phyloP scores from a whole-genome alignment of 371 early-diverging fungal genomes.

The Mucor sp. region DNA sequence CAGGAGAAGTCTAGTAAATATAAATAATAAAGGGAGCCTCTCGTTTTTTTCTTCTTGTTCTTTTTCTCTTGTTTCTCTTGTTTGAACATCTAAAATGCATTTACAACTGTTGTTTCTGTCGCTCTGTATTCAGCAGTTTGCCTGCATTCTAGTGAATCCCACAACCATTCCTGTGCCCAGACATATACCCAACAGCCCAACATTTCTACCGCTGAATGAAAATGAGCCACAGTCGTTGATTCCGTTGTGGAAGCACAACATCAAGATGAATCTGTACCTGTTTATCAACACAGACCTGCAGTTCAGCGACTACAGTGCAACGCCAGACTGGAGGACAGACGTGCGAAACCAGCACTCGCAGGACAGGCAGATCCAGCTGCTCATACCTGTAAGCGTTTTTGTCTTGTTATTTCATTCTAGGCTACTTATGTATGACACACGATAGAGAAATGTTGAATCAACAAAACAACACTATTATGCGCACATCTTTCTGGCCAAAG shows the following conservation, averaged over 20 bases:
- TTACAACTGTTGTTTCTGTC: neutral
- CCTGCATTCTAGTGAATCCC: conserved; percentile 1
- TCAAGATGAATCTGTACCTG: neutral
- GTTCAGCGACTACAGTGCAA: conserved; percentile 2
- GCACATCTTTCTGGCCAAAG: conserved; percentile 7
- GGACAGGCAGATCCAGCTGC: neutral
- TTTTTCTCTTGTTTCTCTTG: conserved; percentile 78
- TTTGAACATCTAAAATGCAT: conserved; percentile 79
- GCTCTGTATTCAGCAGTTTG: neutral
- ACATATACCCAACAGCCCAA: neutral
- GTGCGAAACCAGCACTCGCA: neutral
- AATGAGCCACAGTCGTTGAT: conserved; percentile 2
- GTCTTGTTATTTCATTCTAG: neutral
- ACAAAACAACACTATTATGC: conserved; percentile 1
- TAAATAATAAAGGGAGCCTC: neutral
- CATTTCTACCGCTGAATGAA: neutral
- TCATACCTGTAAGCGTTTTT: neutral
- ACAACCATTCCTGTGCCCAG: neutral
- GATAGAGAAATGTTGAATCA: neutral
- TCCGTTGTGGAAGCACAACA: conserved; percentile 11
- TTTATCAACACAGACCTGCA: neutral
- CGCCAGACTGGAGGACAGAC: neutral
- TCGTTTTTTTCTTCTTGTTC: conserved; percentile 15
- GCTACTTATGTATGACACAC: neutral
- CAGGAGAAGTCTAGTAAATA: neutral